These are phyloP conservation scores for Hibiscus trionum DNA, from an alignment of 345 rosid genomes.

Conservation along the genomic window DNA sequence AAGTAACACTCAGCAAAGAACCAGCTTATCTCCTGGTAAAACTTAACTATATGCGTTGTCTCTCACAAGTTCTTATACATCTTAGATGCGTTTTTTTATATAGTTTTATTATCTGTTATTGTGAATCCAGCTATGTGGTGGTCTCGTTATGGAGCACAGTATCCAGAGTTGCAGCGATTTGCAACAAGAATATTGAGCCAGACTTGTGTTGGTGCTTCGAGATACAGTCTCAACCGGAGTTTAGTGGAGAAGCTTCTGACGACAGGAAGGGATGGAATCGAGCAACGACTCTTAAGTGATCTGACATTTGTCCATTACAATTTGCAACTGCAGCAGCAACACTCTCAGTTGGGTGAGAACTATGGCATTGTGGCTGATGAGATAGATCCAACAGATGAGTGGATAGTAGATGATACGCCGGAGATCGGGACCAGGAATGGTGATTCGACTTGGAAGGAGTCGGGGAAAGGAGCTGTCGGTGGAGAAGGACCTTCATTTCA, in stretches of 20 bases:
- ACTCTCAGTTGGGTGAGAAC: constrained; percentile 6
- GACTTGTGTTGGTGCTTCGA: constrained; percentile 48
- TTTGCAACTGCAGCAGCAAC: constrained; percentile 32
- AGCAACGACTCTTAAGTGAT: constrained; percentile 22
- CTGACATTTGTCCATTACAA: constrained; percentile 39
- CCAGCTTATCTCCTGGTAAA: constrained; percentile 39
- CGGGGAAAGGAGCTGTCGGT: background rate
- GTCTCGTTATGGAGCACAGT: constrained; percentile 33
- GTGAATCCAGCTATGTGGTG: constrained; percentile 48
- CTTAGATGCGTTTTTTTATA: background rate
- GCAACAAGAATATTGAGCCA: constrained; percentile 44
- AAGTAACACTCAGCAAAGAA: constrained; percentile 25
- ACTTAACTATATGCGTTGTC: background rate
- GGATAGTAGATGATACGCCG: constrained; percentile 3
- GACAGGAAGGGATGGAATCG: constrained; percentile 16
- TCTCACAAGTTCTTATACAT: background rate
- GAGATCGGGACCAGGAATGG: background rate
- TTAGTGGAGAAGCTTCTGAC: constrained; percentile 37
- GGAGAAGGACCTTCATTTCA: background rate
- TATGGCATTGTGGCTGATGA: constrained; percentile 14
- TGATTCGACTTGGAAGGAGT: background rate
- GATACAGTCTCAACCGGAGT: constrained; percentile 37
- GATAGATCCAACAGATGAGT: constrained; percentile 21
- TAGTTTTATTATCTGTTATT: background rate
- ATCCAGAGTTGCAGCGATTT: constrained; percentile 47